Percentiles rank a stretch among this genome's conserved stretches.
Evolutionary conservation across 495 filamentous ascomycete genomes (phyloP).

Genomic region (Lentithecium fluviatile): DNA sequence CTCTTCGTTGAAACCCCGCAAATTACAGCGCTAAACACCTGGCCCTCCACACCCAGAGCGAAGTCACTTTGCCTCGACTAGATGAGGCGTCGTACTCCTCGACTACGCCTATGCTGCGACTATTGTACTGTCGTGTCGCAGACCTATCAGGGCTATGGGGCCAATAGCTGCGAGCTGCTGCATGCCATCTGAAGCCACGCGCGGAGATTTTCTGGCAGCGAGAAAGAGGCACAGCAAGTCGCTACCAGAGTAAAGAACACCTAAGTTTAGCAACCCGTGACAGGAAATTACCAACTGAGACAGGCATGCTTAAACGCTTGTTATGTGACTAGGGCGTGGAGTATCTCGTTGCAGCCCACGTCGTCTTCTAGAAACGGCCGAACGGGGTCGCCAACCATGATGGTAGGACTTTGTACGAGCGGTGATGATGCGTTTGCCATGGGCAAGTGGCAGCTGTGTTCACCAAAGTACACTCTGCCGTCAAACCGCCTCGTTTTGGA

Average conservation of each 20-base stretch:
- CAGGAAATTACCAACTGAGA: slow-evolving; percentile 14
- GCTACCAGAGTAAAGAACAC: neutral
- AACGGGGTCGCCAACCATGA: slow-evolving; percentile 59
- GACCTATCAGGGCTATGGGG: neutral
- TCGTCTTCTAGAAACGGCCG: slow-evolving; percentile 38
- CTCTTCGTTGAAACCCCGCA: slow-evolving; percentile 29
- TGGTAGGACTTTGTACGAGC: slow-evolving; percentile 48
- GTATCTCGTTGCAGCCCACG: slow-evolving; percentile 1
- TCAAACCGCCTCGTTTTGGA: slow-evolving; percentile 78
- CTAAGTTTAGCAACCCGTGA: slow-evolving; percentile 26
- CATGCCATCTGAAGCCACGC: slow-evolving; percentile 30
- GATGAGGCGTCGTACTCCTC: slow-evolving; percentile 26
- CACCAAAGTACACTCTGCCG: slow-evolving; percentile 83
- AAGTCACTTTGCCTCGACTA: slow-evolving; percentile 7
- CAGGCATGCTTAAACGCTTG: slow-evolving; percentile 23
- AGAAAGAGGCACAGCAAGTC: slow-evolving; percentile 9
- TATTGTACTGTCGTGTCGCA: slow-evolving; percentile 1
- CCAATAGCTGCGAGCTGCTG: slow-evolving; percentile 19
- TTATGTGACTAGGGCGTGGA: slow-evolving; percentile 28
- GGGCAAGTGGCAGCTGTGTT: slow-evolving; percentile 58
- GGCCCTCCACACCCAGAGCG: slow-evolving; percentile 25
- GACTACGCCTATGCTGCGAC: slow-evolving; percentile 7
- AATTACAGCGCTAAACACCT: slow-evolving; percentile 32
- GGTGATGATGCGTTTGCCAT: slow-evolving; percentile 17
- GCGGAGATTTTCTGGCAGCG: slow-evolving; percentile 12